These are phyloP conservation scores for Flaveria bidentis DNA, from an alignment of 129 eudicot species.

Conservation along the genomic window DNA sequence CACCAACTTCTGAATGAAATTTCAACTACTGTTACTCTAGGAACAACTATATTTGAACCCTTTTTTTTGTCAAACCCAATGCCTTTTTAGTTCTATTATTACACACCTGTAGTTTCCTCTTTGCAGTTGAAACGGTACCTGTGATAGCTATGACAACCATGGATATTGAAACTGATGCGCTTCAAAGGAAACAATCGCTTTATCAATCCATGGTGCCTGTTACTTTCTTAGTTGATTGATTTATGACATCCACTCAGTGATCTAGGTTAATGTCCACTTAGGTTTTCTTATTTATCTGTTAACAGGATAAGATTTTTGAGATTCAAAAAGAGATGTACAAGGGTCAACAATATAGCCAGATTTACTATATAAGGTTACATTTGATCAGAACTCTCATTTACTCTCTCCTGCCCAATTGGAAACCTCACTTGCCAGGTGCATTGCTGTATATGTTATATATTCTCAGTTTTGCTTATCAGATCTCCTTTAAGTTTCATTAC, in stretches of 20 bases:
- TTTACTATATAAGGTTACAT: slow-evolving; percentile 80
- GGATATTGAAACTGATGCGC: slow-evolving; percentile 52
- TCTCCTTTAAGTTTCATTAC: too few relatives aligned
- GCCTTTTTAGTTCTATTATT: not conserved
- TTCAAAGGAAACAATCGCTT: slow-evolving; percentile 61
- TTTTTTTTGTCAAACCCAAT: not conserved
- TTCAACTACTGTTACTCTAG: too few relatives aligned
- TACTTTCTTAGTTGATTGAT: not conserved
- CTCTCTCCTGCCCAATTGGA: slow-evolving; percentile 89
- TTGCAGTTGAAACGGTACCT: slow-evolving; percentile 27
- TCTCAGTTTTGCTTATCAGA: not conserved
- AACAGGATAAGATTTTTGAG: slow-evolving; percentile 69
- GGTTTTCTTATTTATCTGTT: not conserved
- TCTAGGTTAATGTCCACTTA: not conserved
- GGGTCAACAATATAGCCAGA: slow-evolving; percentile 95
- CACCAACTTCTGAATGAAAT: too few relatives aligned
- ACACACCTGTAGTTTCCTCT: not conserved
- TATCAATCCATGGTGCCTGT: slow-evolving; percentile 57
- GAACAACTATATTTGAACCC: too few relatives aligned
- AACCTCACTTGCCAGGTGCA: slow-evolving; percentile 85
- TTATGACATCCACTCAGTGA: not conserved
- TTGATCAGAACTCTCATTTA: slow-evolving; percentile 75
- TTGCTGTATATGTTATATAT: not conserved
- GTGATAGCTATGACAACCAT: slow-evolving; percentile 58
- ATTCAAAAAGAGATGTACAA: slow-evolving; percentile 79